Conservation (phyloP, 805 yeast genomes). For the Lipomyces spencermartinsiae region DNA sequence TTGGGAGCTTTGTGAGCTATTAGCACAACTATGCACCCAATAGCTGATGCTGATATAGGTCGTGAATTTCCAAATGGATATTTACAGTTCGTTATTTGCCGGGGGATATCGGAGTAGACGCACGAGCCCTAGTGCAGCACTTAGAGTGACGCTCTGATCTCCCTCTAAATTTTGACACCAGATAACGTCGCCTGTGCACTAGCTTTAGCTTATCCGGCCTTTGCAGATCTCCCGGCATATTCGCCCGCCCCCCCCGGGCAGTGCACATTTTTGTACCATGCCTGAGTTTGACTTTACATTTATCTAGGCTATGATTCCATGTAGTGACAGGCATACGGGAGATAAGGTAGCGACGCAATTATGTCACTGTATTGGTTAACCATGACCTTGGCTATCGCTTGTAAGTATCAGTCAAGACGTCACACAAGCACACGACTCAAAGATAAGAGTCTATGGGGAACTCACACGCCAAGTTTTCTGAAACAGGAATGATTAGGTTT, state of each 20-base stretch:
- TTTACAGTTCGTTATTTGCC: not conserved
- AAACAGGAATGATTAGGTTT: not conserved
- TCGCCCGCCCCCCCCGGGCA: not conserved
- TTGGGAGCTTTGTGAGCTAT: not conserved
- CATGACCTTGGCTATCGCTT: not conserved
- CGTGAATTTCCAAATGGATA: not conserved
- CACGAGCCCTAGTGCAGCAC: not conserved
- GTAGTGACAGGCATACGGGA: not conserved
- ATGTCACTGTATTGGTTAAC: not conserved
- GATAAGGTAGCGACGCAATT: not conserved
- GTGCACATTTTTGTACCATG: not conserved
- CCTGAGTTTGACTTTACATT: not conserved
- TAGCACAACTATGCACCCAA: not conserved
- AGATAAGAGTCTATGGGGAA: not conserved
- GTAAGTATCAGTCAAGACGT: not conserved
- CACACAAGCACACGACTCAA: not conserved
- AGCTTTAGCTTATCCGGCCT: conserved; percentile 3
- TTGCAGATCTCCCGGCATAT: not conserved
- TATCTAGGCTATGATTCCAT: not conserved
- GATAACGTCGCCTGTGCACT: not conserved
- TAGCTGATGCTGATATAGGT: too few relatives aligned
- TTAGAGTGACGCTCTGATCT: not conserved
- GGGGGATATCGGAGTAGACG: not conserved
- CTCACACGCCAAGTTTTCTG: not conserved
- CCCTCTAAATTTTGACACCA: not conserved